Evolutionary conservation across 805 yeast species (phyloP).

Genomic region (Yarrowia sp.): DNA sequence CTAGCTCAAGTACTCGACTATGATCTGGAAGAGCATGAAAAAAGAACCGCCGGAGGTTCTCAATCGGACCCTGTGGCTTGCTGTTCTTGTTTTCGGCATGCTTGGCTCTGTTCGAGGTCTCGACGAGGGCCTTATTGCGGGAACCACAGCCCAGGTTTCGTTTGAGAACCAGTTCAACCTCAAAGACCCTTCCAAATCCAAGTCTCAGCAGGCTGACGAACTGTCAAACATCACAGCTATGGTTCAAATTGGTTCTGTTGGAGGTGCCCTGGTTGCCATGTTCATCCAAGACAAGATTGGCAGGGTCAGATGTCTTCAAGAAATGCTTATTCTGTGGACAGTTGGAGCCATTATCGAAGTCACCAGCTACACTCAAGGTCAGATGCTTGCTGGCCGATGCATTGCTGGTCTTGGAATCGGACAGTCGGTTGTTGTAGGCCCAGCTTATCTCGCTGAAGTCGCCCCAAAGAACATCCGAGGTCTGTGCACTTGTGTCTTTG

Average conservation of each 20-base stretch:
- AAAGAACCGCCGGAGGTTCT: neutral
- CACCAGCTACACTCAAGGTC: neutral
- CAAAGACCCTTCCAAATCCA: neutral
- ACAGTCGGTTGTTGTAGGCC: neutral
- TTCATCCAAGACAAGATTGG: neutral
- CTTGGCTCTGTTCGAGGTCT: neutral
- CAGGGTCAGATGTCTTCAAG: neutral
- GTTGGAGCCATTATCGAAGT: neutral
- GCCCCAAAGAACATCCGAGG: neutral
- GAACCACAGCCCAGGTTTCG: neutral
- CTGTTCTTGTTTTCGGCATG: neutral
- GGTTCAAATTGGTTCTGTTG: neutral
- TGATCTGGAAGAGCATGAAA: neutral
- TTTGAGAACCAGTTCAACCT: neutral
- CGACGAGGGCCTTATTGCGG: neutral
- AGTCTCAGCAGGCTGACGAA: neutral
- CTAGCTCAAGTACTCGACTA: too few species aligned
- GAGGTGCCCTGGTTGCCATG: neutral
- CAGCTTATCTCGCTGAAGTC: neutral
- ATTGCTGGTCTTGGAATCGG: neutral
- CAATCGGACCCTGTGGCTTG: neutral
- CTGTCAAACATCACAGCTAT: neutral
- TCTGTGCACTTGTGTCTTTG: neutral
- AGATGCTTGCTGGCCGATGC: neutral
- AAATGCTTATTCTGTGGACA: neutral